Evolutionary conservation across 2,329 filamentous ascomycete species (phyloP).

Genomic region (Fusarium robinianum): DNA sequence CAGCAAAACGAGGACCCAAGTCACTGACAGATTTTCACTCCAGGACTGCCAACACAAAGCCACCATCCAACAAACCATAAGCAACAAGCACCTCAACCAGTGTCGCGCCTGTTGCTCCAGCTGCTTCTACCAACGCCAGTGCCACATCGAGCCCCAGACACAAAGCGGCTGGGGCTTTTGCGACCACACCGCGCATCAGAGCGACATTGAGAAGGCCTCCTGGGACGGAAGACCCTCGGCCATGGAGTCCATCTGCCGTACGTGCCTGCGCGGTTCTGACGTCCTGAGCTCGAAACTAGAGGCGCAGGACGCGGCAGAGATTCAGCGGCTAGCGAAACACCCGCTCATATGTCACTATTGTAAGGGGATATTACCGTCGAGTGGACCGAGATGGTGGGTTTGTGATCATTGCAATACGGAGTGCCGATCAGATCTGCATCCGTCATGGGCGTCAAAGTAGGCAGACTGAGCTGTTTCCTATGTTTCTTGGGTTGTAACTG

Average conservation of each 20-base stretch:
- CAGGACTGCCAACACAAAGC: too few species aligned
- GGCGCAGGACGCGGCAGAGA: background rate
- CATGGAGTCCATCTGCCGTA: too few species aligned
- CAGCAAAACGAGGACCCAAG: too few species aligned
- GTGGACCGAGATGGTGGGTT: conserved; percentile 5
- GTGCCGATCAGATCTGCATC: conserved; percentile 2
- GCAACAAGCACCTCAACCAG: background rate
- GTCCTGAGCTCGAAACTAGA: background rate
- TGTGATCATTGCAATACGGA: background rate
- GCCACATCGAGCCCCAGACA: background rate
- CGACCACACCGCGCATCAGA: background rate
- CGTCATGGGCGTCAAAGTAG: background rate
- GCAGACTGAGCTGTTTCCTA: too few species aligned
- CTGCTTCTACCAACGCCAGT: conserved; percentile 1
- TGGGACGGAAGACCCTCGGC: too few species aligned
- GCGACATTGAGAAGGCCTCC: background rate
- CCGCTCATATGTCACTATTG: conserved; percentile 2
- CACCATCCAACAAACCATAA: too few species aligned
- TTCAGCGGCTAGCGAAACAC: conserved; percentile 4
- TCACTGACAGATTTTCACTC: too few species aligned
- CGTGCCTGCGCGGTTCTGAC: too few species aligned
- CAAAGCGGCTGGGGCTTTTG: background rate
- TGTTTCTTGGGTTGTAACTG: too few species aligned
- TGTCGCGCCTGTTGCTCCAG: conserved; percentile 2
- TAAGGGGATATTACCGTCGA: background rate